These are phyloP conservation scores for Zangia roseola DNA, from an alignment of 768 basidiomycete species.

Conservation along the genomic window DNA sequence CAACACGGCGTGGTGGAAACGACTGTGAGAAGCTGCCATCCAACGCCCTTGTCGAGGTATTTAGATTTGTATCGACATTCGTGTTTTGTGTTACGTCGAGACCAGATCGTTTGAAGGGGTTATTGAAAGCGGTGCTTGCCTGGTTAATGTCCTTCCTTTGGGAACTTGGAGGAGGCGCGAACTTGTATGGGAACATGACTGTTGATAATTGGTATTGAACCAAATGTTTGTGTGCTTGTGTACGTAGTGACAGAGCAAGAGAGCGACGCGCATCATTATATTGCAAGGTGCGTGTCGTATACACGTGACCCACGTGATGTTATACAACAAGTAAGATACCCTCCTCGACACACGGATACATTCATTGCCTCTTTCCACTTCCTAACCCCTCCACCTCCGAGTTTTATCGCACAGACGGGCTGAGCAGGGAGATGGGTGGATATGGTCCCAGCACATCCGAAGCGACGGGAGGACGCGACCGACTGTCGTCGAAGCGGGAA, in stretches of 20 bases:
- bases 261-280: background rate
- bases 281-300: slow-evolving; percentile 3
- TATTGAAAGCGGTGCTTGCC: slow-evolving; percentile 1
- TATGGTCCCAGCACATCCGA: slow-evolving; percentile 21
- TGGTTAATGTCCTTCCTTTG: slow-evolving; percentile 10
- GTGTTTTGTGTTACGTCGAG: slow-evolving; percentile 7
- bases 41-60: background rate
- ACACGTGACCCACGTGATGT: slow-evolving; percentile 20
- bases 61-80: slow-evolving; percentile 3
- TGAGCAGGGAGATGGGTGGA: slow-evolving; percentile 17
- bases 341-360: background rate
- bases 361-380: too few species aligned
- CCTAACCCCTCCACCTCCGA: too few species aligned
- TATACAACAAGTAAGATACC: background rate
- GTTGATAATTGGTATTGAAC: slow-evolving; percentile 1
- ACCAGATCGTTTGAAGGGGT: slow-evolving; percentile 8
- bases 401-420: slow-evolving; percentile 1
- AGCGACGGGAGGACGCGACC: slow-evolving; percentile 2
- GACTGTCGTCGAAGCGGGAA: slow-evolving; percentile 24
- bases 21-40: slow-evolving; percentile 11
- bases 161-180: slow-evolving; percentile 4
- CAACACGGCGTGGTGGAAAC: slow-evolving; percentile 11
- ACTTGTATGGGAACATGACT: slow-evolving; percentile 19
- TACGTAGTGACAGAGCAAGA: background rate
- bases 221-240: background rate